Percentiles rank a stretch among this genome's conserved stretches.
Conservation (phyloP, 176 grass and related monocot species). For the Zizania latifolia region DNA sequence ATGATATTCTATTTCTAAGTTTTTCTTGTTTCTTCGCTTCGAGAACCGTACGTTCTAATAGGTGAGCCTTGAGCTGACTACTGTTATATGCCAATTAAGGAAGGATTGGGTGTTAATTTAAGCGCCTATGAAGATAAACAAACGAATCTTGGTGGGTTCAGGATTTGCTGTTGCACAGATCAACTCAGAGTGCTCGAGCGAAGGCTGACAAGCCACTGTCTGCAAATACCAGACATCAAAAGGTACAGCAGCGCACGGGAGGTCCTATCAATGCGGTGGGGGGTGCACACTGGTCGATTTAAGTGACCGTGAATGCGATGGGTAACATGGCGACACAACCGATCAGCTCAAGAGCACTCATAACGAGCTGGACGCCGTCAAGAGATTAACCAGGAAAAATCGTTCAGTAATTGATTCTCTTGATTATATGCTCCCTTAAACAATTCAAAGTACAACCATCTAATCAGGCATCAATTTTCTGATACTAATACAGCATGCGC, state of each 20-base stretch:
- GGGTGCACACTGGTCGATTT: not conserved
- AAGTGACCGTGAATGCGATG: not conserved
- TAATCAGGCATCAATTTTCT: not conserved
- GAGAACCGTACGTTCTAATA: too few species aligned
- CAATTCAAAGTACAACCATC: too few species aligned
- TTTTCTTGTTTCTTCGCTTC: too few species aligned
- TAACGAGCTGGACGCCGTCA: not conserved
- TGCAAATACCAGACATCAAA: constrained; percentile 36
- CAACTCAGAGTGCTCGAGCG: not conserved
- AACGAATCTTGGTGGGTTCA: too few species aligned
- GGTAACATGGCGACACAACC: not conserved
- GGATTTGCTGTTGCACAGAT: not conserved
- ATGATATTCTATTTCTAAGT: too few species aligned
- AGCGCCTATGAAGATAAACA: not conserved
- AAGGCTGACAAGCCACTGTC: constrained; percentile 20
- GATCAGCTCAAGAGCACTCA: not conserved
- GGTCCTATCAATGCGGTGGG: not conserved
- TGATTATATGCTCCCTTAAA: not conserved
- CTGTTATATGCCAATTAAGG: not conserved
- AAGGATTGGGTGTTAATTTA: not conserved
- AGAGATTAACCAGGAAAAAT: not conserved
- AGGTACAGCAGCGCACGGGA: not conserved
- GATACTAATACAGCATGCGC: not conserved
- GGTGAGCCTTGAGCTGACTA: too few species aligned
- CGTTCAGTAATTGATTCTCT: too few species aligned